These are phyloP conservation scores for Samsoniella hepiali DNA, from an alignment of 2,329 filamentous ascomycete genomes.

Conservation along the genomic window DNA sequence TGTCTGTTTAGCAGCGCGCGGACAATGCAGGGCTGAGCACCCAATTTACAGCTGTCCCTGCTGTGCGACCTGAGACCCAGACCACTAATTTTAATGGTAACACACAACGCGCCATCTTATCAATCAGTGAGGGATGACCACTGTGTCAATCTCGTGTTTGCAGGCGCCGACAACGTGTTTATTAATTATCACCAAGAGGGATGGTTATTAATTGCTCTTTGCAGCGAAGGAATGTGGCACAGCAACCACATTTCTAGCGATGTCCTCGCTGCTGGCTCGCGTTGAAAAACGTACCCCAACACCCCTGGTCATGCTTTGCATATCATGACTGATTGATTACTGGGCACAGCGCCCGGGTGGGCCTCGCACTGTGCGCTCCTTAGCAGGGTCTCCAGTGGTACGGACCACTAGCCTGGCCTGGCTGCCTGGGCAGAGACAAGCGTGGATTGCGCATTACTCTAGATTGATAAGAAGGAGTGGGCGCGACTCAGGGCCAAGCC, in stretches of 20 bases:
- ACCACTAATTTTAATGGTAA: background rate
- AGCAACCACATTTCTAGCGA: background rate
- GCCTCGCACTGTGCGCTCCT: background rate
- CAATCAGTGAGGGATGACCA: conserved; percentile 1
- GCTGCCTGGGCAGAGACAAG: background rate
- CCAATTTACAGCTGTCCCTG: background rate
- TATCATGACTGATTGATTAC: conserved; percentile 18
- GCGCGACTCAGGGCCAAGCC: conserved; percentile 1
- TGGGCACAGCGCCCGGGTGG: background rate
- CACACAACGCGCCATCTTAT: conserved; percentile 14
- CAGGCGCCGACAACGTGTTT: background rate
- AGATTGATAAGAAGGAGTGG: conserved; percentile 13
- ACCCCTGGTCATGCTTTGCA: conserved; percentile 11
- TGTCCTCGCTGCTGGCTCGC: background rate
- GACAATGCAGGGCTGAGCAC: background rate
- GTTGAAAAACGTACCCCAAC: background rate
- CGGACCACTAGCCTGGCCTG: background rate
- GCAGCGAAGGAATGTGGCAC: background rate
- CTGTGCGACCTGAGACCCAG: background rate
- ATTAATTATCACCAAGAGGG: background rate
- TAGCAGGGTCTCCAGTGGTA: background rate
- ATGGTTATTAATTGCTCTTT: background rate
- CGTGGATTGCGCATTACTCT: background rate
- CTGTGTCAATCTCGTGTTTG: background rate
- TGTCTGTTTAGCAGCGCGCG: background rate